phyloP scores from a whole-genome alignment of 1,284 basidiomycete species.

The Sanghuangporus weigelae region DNA sequence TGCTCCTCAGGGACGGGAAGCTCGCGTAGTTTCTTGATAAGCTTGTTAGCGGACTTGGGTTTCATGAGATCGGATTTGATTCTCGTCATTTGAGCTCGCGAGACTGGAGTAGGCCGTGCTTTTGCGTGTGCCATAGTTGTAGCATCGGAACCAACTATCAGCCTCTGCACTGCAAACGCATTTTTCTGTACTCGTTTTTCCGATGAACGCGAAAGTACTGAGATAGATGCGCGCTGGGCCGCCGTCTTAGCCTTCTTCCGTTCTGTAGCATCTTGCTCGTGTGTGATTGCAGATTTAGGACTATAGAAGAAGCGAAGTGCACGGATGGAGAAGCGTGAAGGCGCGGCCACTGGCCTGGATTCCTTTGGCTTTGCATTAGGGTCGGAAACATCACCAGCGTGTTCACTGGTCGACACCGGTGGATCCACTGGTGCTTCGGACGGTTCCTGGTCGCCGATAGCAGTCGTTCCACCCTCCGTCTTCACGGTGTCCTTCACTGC shows the following conservation, averaged over 20 bases:
- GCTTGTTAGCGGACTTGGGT: slow-evolving; percentile 60
- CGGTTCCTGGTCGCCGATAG: not conserved
- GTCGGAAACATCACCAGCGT: not conserved
- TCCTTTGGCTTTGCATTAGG: not conserved
- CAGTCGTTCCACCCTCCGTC: not conserved
- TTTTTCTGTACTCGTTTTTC: slow-evolving; percentile 60
- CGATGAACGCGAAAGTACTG: slow-evolving; percentile 30
- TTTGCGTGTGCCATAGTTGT: slow-evolving; percentile 29
- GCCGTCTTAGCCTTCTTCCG: slow-evolving; percentile 29
- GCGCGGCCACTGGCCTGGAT: not conserved
- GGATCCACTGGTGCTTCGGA: not conserved
- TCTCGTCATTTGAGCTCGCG: slow-evolving; percentile 53
- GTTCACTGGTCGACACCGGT: not conserved
- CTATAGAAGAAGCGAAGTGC: slow-evolving; percentile 32
- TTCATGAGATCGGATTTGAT: slow-evolving; percentile 65
- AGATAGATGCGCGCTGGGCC: slow-evolving; percentile 30
- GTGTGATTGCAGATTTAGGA: slow-evolving; percentile 33
- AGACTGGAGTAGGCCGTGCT: slow-evolving; percentile 33
- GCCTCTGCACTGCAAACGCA: slow-evolving; percentile 54
- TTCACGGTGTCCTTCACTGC: slow-evolving; percentile 4
- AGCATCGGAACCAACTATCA: slow-evolving; percentile 57
- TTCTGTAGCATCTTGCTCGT: slow-evolving; percentile 38
- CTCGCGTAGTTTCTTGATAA: slow-evolving; percentile 60
- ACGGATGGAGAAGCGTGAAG: slow-evolving; percentile 32
- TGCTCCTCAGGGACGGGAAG: slow-evolving; percentile 38